phyloP scores from a whole-genome alignment of 331 rosid genomes.

The Acacia concinna region DNA sequence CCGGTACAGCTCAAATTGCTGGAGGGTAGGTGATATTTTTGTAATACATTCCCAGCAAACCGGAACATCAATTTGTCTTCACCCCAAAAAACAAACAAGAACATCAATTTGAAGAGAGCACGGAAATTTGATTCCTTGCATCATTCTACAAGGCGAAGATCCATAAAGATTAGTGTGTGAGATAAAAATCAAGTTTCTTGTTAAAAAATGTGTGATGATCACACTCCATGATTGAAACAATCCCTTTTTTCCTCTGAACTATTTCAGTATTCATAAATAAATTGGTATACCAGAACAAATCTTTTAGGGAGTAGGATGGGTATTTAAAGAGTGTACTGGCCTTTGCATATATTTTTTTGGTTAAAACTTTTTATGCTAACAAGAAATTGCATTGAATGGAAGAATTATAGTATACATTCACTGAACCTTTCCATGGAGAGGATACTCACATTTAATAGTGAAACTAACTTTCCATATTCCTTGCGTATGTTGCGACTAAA shows the following conservation, averaged over 20 bases:
- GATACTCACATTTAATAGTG: constrained; percentile 80
- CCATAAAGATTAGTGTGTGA: background rate
- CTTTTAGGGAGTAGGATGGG: background rate
- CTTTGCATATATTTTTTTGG: background rate
- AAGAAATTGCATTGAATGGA: background rate
- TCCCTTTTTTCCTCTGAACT: background rate
- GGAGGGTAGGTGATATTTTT: background rate
- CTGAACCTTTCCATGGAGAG: constrained; percentile 7
- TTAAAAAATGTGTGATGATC: background rate
- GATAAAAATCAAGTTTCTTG: background rate
- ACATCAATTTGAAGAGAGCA: background rate
- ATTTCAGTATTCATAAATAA: background rate
- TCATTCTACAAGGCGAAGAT: background rate
- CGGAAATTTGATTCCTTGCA: background rate
- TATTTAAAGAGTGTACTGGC: background rate
- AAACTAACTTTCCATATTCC: constrained; percentile 89
- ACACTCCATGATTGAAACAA: background rate
- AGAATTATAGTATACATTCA: background rate
- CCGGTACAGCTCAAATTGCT: background rate
- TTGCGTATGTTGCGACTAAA: constrained; percentile 82
- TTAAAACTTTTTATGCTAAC: background rate
- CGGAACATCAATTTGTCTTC: no score
- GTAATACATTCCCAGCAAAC: background rate
- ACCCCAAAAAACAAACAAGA: no score
- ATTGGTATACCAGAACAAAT: background rate